A percentile compares a stretch with the other conserved stretches of the same genome.
phyloP scores from a whole-genome alignment of 1,139 yeast species.

The Keqinozyma sinolaborantium region DNA sequence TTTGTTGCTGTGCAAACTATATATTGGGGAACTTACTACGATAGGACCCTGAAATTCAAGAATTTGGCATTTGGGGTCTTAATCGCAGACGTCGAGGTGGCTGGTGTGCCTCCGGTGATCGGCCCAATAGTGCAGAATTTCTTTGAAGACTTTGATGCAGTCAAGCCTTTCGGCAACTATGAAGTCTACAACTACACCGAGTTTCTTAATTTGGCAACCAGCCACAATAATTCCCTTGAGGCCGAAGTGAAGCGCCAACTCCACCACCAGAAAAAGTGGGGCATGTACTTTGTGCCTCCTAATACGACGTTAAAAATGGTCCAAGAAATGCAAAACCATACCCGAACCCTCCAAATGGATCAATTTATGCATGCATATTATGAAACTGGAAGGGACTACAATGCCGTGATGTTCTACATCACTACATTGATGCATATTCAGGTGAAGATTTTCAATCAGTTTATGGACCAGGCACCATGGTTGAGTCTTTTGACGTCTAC shows the following conservation, averaged over 20 bases:
- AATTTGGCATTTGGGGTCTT: slow-evolving; percentile 23
- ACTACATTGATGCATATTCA: slow-evolving; percentile 14
- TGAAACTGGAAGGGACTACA: slow-evolving; percentile 32
- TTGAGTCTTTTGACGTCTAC: slow-evolving; percentile 15
- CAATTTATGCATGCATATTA: slow-evolving; percentile 20
- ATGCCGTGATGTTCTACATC: slow-evolving; percentile 23
- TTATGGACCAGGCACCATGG: slow-evolving; percentile 17
- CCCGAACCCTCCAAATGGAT: slow-evolving; percentile 12
- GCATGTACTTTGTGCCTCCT: slow-evolving; percentile 22
- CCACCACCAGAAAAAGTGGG: slow-evolving; percentile 32
- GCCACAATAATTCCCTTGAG: slow-evolving; percentile 17
- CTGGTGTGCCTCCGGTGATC: slow-evolving; percentile 20
- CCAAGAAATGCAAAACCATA: too few relatives aligned
- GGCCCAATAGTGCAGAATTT: slow-evolving; percentile 21
- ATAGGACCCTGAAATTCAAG: slow-evolving; percentile 16
- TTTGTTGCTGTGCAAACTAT: slow-evolving; percentile 22
- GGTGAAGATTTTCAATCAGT: slow-evolving; percentile 11
- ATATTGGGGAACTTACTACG: slow-evolving; percentile 31
- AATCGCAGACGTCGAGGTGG: slow-evolving; percentile 21
- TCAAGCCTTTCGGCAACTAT: slow-evolving; percentile 20
- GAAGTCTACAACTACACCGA: slow-evolving; percentile 19
- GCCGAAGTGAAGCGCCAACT: slow-evolving; percentile 26
- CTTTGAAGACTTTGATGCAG: slow-evolving; percentile 18
- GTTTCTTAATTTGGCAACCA: slow-evolving; percentile 15
- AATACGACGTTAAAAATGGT: slow-evolving; percentile 24